Conservation (phyloP, 169 alveolate genomes). For the Babesia microti region DNA sequence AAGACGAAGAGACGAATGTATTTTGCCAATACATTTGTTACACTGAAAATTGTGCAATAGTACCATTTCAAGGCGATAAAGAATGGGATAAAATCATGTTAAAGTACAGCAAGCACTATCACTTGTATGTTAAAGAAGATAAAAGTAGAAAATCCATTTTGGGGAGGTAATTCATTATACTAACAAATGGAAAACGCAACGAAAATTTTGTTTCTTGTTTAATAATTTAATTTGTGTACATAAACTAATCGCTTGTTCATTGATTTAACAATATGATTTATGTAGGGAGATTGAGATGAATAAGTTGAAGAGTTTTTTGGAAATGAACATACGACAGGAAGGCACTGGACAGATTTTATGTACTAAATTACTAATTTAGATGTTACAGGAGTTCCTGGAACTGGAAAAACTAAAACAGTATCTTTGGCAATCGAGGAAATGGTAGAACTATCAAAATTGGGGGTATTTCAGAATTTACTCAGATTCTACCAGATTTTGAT, state of each 20-base stretch:
- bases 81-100: slow-evolving; percentile 36
- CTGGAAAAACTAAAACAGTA: slow-evolving; percentile 70
- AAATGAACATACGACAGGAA: slow-evolving; percentile 56
- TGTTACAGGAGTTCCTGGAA: slow-evolving; percentile 71
- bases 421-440: slow-evolving; percentile 44
- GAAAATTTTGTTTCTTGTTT: not conserved
- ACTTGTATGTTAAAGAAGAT: slow-evolving; percentile 10
- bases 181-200: not conserved
- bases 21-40: slow-evolving; percentile 27
- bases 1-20: slow-evolving; percentile 24
- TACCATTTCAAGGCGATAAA: slow-evolving; percentile 18
- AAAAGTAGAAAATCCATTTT: not conserved
- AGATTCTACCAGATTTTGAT: slow-evolving; percentile 51
- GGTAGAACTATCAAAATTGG: slow-evolving; percentile 9
- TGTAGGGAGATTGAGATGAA: slow-evolving; percentile 58
- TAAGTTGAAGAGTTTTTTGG: slow-evolving; percentile 48
- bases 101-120: slow-evolving; percentile 33
- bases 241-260: slow-evolving; percentile 2
- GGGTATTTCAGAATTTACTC: slow-evolving; percentile 7
- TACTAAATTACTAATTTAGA: slow-evolving; percentile 17
- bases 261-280: slow-evolving; percentile 1
- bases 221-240: not conserved
- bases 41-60: slow-evolving; percentile 16
- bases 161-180: slow-evolving; percentile 9
- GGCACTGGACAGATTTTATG: slow-evolving; percentile 63